phyloP scores from a whole-genome alignment of 805 yeast genomes.

The Saccharomycopsis sp. region DNA sequence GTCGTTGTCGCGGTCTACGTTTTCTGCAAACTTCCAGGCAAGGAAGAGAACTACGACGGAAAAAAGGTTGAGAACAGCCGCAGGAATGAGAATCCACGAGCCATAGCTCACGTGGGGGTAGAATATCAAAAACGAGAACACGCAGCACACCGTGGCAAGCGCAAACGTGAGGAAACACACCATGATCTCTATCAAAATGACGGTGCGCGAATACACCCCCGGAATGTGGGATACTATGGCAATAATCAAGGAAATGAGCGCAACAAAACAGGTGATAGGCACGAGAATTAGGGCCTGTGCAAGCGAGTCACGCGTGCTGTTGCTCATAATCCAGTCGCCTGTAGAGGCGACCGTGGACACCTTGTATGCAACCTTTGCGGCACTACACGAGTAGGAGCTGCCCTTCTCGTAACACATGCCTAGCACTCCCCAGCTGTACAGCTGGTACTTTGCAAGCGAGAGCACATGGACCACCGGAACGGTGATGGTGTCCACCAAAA shows the following conservation, averaged over 20 bases:
- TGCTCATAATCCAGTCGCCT: slow-evolving; percentile 44
- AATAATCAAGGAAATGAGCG: slow-evolving; percentile 39
- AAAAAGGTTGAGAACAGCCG: slow-evolving; percentile 50
- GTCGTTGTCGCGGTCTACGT: slow-evolving; percentile 6
- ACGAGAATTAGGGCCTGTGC: slow-evolving; percentile 49
- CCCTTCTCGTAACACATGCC: slow-evolving; percentile 45
- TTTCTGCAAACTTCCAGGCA: slow-evolving; percentile 26
- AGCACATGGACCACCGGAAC: slow-evolving; percentile 50
- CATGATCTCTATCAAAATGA: slow-evolving; percentile 39
- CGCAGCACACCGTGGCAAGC: slow-evolving; percentile 46
- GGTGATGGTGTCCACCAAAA: slow-evolving; percentile 54
- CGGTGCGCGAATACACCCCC: slow-evolving; percentile 24
- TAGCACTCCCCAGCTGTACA: slow-evolving; percentile 52
- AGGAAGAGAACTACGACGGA: slow-evolving; percentile 44
- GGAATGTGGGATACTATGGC: slow-evolving; percentile 31
- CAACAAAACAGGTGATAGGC: slow-evolving; percentile 64
- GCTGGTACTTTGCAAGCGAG: slow-evolving; percentile 41
- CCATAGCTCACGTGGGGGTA: slow-evolving; percentile 64
- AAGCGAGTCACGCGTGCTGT: slow-evolving; percentile 41
- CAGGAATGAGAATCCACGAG: slow-evolving; percentile 65
- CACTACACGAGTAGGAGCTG: slow-evolving; percentile 32
- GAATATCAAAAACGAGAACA: slow-evolving; percentile 51
- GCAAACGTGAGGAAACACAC: slow-evolving; percentile 45
- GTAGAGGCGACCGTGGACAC: slow-evolving; percentile 30
- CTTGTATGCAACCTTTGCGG: slow-evolving; percentile 40